Percentiles rank a stretch among this genome's conserved stretches.
Conservation (phyloP, 306 rosid genomes). For the Prunus kanzakura region DNA sequence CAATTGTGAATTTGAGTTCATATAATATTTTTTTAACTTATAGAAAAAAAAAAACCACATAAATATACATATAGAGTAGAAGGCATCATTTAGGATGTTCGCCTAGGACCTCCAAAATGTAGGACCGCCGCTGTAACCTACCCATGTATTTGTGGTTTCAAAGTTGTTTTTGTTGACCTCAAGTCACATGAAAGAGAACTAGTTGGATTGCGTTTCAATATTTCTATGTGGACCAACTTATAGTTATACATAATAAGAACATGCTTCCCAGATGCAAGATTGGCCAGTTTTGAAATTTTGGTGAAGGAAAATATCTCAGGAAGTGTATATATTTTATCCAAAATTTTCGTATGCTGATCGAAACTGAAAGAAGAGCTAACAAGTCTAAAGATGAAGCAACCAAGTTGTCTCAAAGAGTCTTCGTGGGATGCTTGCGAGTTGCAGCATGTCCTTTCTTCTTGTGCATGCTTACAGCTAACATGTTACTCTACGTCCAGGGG, state of each 20-base stretch:
- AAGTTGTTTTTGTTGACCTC: background rate
- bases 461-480: too few species aligned
- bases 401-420: too few species aligned
- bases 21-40: too few species aligned
- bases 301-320: background rate
- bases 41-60: too few species aligned
- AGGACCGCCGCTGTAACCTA: background rate
- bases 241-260: background rate
- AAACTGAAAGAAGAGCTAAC: background rate
- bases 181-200: background rate
- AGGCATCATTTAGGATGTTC: too few species aligned
- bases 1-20: too few species aligned
- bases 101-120: too few species aligned
- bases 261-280: background rate
- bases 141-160: background rate
- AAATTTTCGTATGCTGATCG: background rate
- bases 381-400: too few species aligned
- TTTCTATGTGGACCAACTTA: background rate
- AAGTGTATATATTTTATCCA: background rate
- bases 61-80: too few species aligned
- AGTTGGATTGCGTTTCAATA: background rate
- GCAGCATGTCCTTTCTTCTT: too few species aligned
- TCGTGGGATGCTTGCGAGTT: too few species aligned
- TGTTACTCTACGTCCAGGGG: too few species aligned
- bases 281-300: background rate